Evolutionary conservation across 2,329 filamentous ascomycete genomes (phyloP), one percentile per base, ranked within the genome.

Genomic region (Macrophomina pseudophaseolina): DNA sequence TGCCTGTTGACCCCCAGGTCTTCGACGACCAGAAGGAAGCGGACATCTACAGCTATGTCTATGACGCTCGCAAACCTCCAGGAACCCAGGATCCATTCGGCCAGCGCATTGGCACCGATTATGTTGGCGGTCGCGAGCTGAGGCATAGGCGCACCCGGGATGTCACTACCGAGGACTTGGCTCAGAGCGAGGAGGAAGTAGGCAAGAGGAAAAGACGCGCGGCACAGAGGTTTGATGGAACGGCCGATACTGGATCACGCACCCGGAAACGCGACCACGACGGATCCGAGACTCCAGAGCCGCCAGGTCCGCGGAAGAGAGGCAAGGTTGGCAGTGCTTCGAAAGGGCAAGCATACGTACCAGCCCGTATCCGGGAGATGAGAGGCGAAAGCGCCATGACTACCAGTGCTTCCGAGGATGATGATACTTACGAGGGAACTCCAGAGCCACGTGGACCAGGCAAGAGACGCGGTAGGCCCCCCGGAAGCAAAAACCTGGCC

Each of bases 21-120:
- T 88, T 82, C 68, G 86, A 88, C 71, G 86, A 87, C 70, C 84
- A 84, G 74, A 88, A 88, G 70, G 87, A 89, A 76, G 83, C 87
- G 1, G 83, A 84, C 66, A 76, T 89, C 0, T 89, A 89, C 72
- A 85, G 85, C 65, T 89, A 88, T 73, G 81, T 80, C 40, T 86
- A 86, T 72, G 85, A 86, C 68, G 75, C 83, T 0, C 84, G 84
- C 70, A 83, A 81, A 67, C 71, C 78, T 52, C 76, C 77, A 12
- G 82, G 83, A n/a, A 79, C 76, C 64, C 87, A 88, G 69, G 84
- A 88, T 71, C 85, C 87, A 0, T 87, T 86, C 67, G 74, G 79
- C 1, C 87, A 89, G 68, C 76, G 79, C 40, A 79, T 81, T 56
- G 78, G 81, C 3, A 78, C 80, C 63, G 81, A 83, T 48, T 76